Percentiles rank a stretch among this genome's conserved stretches.
phyloP scores from a whole-genome alignment of 2,329 filamentous ascomycete genomes.

The Colletotrichum echinochloae region DNA sequence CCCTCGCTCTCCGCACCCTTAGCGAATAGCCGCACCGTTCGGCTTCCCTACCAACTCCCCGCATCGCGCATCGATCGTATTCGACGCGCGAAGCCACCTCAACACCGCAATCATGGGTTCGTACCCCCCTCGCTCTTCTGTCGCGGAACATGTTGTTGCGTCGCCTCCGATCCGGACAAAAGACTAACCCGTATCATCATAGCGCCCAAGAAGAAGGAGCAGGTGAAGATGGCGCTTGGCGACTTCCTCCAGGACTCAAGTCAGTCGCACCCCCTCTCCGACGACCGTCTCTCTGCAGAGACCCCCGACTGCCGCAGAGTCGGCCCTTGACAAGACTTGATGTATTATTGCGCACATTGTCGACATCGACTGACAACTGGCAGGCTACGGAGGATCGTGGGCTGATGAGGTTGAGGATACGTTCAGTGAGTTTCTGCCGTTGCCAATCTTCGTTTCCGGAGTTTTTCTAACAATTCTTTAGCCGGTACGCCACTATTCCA shows the following conservation, averaged over 20 bases:
- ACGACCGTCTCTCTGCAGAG: not conserved
- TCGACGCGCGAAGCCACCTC: constrained; percentile 61
- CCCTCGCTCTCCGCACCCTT: constrained; percentile 31
- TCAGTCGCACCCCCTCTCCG: constrained; percentile 64
- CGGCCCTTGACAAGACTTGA: constrained; percentile 45
- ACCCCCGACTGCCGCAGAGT: constrained; percentile 32
- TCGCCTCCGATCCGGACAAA: constrained; percentile 6
- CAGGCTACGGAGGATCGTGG: constrained; percentile 83
- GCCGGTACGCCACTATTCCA: constrained; percentile 51
- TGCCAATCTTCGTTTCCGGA: constrained; percentile 1
- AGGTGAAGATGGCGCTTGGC: constrained; percentile 97
- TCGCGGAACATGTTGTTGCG: not conserved
- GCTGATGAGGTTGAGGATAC: constrained; percentile 98
- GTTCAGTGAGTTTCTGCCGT: constrained; percentile 69
- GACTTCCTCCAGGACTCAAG: constrained; percentile 94
- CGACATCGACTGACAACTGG: constrained; percentile 44
- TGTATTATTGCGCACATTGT: not conserved
- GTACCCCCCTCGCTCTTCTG: constrained; percentile 43
- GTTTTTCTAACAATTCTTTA: constrained; percentile 47
- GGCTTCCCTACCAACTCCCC: constrained; percentile 22
- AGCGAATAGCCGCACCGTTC: constrained; percentile 36
- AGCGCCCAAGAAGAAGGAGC: constrained; percentile 95
- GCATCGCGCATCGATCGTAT: constrained; percentile 50
- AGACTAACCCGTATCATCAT: constrained; percentile 44
- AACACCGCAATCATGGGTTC: constrained; percentile 72